These are phyloP conservation scores for Penicillium salamii DNA, from an alignment of 495 filamentous ascomycete genomes.

Conservation along the genomic window DNA sequence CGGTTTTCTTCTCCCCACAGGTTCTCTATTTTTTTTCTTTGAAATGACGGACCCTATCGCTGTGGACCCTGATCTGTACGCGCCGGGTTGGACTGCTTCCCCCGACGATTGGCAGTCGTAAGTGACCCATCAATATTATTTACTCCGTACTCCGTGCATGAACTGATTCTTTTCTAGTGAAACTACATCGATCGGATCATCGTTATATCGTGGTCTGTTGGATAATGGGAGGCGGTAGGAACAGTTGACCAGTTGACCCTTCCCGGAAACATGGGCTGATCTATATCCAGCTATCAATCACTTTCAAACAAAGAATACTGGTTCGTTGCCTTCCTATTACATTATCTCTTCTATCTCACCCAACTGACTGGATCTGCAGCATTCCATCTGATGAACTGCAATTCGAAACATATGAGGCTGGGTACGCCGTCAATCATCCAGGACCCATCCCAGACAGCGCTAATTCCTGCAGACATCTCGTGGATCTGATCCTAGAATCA, in stretches of 20 bases:
- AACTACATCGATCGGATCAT: conserved; percentile 16
- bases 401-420: conserved; percentile 21
- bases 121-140: background rate
- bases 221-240: conserved; percentile 20
- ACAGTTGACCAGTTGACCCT: background rate
- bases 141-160: background rate
- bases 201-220: conserved; percentile 19
- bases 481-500: conserved; percentile 16
- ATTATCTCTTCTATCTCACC: too few relatives aligned
- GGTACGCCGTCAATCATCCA: conserved; percentile 9
- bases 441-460: too few relatives aligned
- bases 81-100: background rate
- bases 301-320: conserved; percentile 16
- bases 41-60: background rate
- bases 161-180: conserved; percentile 4
- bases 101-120: conserved; percentile 21
- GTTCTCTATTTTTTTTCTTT: too few relatives aligned
- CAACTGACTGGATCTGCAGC: conserved; percentile 1
- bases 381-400: conserved; percentile 17
- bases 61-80: conserved; percentile 15
- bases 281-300: conserved; percentile 13
- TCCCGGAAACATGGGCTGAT: background rate
- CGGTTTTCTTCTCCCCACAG: too few relatives aligned
- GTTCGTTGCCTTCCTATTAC: too few relatives aligned
- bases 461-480: conserved; percentile 17